A percentile compares a stretch with the other conserved stretches of the same genome.
Conservation (phyloP, 805 yeast species). For the Ogataea salicorniae region DNA sequence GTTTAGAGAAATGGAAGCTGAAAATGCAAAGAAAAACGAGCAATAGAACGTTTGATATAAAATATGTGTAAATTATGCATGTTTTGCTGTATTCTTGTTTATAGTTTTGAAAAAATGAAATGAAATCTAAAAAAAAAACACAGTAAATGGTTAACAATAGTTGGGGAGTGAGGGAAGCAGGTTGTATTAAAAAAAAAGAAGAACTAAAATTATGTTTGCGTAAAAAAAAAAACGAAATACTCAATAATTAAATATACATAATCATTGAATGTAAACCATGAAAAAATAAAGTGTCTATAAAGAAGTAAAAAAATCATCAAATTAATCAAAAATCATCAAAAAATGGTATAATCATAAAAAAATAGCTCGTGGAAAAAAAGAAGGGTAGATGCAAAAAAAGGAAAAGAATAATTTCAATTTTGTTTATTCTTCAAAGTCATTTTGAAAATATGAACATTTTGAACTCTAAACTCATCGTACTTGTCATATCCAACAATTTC, state of each 20-base stretch:
- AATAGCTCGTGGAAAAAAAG: neutral
- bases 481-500: conserved; percentile 31
- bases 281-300: neutral
- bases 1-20: conserved; percentile 12
- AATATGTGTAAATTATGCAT: neutral
- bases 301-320: neutral
- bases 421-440: conserved; percentile 21
- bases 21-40: neutral
- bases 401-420: neutral
- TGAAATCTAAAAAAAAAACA: conserved; percentile 7
- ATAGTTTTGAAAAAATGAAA: neutral
- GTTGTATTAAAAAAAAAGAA: neutral
- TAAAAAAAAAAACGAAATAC: neutral
- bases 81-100: conserved; percentile 1
- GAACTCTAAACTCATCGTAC: conserved; percentile 32
- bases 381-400: neutral
- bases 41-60: neutral
- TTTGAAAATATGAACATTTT: conserved; percentile 38
- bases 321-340: neutral
- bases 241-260: neutral
- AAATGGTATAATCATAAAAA: too few relatives aligned
- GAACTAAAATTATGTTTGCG: too few relatives aligned
- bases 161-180: neutral
- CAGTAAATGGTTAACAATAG: neutral
- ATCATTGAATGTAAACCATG: neutral